These are phyloP conservation scores for Blastobotrys aristatus DNA, from an alignment of 1,139 yeast species.

Conservation along the genomic window DNA sequence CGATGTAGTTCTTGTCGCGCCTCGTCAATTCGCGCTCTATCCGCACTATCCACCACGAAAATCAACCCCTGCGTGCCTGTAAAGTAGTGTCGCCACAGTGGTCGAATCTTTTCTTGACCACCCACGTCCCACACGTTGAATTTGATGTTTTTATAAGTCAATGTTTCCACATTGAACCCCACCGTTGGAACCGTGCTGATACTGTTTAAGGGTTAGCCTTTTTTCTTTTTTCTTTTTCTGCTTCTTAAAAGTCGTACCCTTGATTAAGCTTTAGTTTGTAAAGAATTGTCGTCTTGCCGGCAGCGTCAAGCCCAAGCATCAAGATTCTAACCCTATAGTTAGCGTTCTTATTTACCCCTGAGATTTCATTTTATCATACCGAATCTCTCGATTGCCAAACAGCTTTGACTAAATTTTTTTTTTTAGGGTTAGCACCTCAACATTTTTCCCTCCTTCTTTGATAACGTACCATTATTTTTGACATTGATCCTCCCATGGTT, in stretches of 20 bases:
- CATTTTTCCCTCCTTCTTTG: no score
- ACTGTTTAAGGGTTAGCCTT: conserved; percentile 21
- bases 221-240: neutral
- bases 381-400: conserved; percentile 42
- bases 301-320: conserved; percentile 90
- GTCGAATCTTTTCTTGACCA: conserved; percentile 87
- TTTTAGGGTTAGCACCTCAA: no score
- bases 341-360: conserved; percentile 4
- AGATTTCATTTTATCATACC: conserved; percentile 19
- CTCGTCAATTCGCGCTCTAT: conserved; percentile 64
- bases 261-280: conserved; percentile 71
- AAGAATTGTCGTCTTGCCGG: conserved; percentile 80
- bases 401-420: conserved; percentile 39
- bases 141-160: conserved; percentile 77
- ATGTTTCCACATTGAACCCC: conserved; percentile 91
- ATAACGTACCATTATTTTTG: no score
- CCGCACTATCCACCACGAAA: conserved; percentile 84
- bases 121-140: conserved; percentile 98
- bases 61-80: conserved; percentile 93
- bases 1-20: conserved; percentile 73
- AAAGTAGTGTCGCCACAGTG: conserved; percentile 91
- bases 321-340: conserved; percentile 48
- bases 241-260: conserved; percentile 38
- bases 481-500: no score
- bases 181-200: conserved; percentile 89